Conservation (phyloP, 1,284 basidiomycete species). For the Spongispora temasekensis region DNA sequence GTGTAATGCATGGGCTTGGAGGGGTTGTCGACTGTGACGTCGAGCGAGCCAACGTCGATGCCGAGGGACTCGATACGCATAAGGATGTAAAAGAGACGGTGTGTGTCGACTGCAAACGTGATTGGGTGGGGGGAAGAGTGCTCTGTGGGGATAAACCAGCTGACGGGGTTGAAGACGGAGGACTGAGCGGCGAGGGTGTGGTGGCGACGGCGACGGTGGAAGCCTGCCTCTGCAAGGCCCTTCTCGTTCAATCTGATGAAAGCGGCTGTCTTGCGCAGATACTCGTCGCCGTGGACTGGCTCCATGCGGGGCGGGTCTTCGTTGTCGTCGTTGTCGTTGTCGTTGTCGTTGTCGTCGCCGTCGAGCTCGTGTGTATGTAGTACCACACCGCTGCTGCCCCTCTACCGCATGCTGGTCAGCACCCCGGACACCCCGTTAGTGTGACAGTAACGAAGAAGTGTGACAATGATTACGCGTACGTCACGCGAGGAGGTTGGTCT, state of each 20-base stretch:
- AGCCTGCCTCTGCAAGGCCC: slow-evolving; percentile 63
- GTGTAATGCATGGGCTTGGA: slow-evolving; percentile 76
- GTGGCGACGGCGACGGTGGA: slow-evolving; percentile 52
- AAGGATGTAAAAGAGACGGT: slow-evolving; percentile 86
- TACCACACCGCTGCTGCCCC: slow-evolving; percentile 19
- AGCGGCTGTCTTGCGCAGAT: slow-evolving; percentile 63
- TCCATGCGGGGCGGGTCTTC: slow-evolving; percentile 46
- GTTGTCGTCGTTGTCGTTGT: slow-evolving; percentile 18
- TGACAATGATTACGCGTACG: slow-evolving; percentile 24
- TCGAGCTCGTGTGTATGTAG: slow-evolving; percentile 7
- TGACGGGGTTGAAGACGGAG: slow-evolving; percentile 58
- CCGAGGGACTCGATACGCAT: slow-evolving; percentile 83
- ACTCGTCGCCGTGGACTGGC: slow-evolving; percentile 69
- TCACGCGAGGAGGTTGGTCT: slow-evolving; percentile 20
- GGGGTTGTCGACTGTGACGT: slow-evolving; percentile 70
- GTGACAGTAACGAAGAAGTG: slow-evolving; percentile 20
- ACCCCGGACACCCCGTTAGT: slow-evolving; percentile 24
- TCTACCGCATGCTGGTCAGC: slow-evolving; percentile 17
- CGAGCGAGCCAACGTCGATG: slow-evolving; percentile 76
- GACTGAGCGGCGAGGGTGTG: slow-evolving; percentile 37
- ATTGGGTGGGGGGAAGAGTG: slow-evolving; percentile 52
- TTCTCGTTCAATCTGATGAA: slow-evolving; percentile 73
- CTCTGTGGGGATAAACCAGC: slow-evolving; percentile 54
- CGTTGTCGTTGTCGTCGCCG: slow-evolving; percentile 7
- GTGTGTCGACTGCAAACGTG: slow-evolving; percentile 71